Evolutionary conservation across 257 asterid species (phyloP).

Genomic region (Osmanthus fragrans): DNA sequence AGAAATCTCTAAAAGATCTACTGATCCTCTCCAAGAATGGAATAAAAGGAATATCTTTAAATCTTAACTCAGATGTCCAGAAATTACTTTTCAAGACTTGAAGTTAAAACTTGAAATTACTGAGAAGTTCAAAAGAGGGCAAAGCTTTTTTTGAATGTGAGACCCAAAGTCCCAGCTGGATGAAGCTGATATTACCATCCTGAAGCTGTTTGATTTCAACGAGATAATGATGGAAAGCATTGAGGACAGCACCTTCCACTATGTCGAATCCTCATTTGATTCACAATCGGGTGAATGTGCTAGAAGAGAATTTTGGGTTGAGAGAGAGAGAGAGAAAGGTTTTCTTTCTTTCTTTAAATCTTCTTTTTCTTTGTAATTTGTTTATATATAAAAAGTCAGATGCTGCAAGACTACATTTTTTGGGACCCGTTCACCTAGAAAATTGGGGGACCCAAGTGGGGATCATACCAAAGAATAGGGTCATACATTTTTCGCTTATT

Average conservation of each 20-base stretch:
- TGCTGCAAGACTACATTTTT: neutral
- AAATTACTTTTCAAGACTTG: neutral
- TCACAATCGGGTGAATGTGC: neutral
- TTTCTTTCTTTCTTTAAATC: neutral
- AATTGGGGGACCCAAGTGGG: neutral
- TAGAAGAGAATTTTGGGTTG: neutral
- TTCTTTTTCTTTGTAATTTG: neutral
- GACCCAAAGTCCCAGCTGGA: neutral
- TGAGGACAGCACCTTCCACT: neutral
- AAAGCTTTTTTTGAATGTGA: neutral
- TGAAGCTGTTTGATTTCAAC: neutral
- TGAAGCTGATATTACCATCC: neutral
- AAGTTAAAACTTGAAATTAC: neutral
- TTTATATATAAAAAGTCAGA: neutral
- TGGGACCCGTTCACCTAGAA: neutral
- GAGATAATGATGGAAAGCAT: neutral
- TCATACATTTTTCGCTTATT: neutral
- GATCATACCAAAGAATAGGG: neutral
- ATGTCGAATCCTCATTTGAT: neutral
- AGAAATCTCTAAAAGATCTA: neutral
- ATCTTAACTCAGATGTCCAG: neutral
- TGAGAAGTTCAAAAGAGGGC: neutral
- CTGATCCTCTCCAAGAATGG: neutral
- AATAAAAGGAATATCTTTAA: neutral
- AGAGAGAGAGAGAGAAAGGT: neutral